Evolutionary conservation across 768 basidiomycete genomes (phyloP).

Genomic region (Rhizopogon sp.): DNA sequence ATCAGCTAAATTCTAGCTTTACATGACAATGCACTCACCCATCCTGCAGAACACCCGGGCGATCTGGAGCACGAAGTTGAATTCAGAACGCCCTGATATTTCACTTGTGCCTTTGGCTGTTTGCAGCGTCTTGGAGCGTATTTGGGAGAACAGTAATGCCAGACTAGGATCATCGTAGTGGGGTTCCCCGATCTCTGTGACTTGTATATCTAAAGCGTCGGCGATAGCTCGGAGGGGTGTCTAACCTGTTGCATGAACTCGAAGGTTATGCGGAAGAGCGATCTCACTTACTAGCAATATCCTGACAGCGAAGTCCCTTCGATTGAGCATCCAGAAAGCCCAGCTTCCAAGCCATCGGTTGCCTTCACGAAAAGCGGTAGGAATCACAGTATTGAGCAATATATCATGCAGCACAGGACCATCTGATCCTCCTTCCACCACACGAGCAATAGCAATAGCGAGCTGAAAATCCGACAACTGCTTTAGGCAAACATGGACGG

Average conservation of each 20-base stretch:
- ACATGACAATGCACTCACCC: slow-evolving; percentile 53
- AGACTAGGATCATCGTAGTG: slow-evolving; percentile 94
- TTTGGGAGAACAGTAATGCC: slow-evolving; percentile 82
- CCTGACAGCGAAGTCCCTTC: slow-evolving; percentile 85
- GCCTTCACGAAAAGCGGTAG: slow-evolving; percentile 79
- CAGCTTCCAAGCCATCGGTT: slow-evolving; percentile 94
- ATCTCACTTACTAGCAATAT: slow-evolving; percentile 68
- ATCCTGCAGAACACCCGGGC: slow-evolving; percentile 91
- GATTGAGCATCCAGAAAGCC: slow-evolving; percentile 93
- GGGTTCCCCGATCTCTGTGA: slow-evolving; percentile 71
- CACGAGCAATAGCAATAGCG: slow-evolving; percentile 80
- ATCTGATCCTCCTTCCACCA: slow-evolving; percentile 77
- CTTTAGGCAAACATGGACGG: slow-evolving; percentile 83
- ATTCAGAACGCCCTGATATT: slow-evolving; percentile 83
- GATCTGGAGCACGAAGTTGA: slow-evolving; percentile 94
- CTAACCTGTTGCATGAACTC: slow-evolving; percentile 28
- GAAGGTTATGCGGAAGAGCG: not conserved
- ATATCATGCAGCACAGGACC: slow-evolving; percentile 73
- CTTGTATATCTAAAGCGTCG: slow-evolving; percentile 44
- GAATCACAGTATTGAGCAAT: slow-evolving; percentile 71
- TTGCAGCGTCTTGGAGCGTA: slow-evolving; percentile 88
- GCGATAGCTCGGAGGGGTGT: slow-evolving; percentile 77
- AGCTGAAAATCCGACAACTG: slow-evolving; percentile 90
- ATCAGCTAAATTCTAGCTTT: not conserved
- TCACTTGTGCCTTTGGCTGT: slow-evolving; percentile 90